phyloP scores from a whole-genome alignment of 2,329 filamentous ascomycete genomes.

The Ceratocystis harringtonii region DNA sequence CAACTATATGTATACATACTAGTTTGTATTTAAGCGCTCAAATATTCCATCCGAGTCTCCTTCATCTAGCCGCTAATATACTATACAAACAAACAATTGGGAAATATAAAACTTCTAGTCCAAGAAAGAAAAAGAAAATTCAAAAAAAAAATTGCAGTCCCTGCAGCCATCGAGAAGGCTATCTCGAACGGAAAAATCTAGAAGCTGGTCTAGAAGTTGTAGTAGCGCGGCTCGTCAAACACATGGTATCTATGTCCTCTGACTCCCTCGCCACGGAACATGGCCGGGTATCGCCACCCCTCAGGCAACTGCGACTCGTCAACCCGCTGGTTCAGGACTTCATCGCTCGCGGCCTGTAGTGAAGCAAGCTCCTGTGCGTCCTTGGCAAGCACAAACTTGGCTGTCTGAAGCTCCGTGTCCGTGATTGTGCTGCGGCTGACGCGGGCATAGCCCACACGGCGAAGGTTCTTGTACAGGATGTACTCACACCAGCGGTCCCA shows the following conservation, averaged over 20 bases:
- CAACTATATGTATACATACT: not conserved
- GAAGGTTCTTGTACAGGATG: conserved; percentile 82
- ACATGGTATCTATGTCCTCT: conserved; percentile 88
- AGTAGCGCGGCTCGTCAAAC: conserved; percentile 80
- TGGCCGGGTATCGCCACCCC: conserved; percentile 65
- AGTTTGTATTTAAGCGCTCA: not conserved
- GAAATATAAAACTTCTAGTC: conserved; percentile 21
- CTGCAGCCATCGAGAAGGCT: no score
- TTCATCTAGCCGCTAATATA: not conserved
- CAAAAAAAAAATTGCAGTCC: no score
- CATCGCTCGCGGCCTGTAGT: conserved; percentile 29
- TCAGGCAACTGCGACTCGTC: conserved; percentile 59
- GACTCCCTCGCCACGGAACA: conserved; percentile 76
- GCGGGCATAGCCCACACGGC: conserved; percentile 74
- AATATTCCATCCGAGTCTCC: not conserved
- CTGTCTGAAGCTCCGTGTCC: conserved; percentile 91
- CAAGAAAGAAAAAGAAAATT: not conserved
- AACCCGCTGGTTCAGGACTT: conserved; percentile 44
- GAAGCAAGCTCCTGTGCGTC: conserved; percentile 41
- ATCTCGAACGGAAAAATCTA: no score
- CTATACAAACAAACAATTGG: not conserved
- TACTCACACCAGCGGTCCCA: conserved; percentile 99
- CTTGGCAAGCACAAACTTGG: conserved; percentile 73
- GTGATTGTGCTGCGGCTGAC: conserved; percentile 85
- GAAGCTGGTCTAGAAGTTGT: conserved; percentile 20